Evolutionary conservation across 805 yeast species (phyloP).

Genomic region (Starmera dryadoides): DNA sequence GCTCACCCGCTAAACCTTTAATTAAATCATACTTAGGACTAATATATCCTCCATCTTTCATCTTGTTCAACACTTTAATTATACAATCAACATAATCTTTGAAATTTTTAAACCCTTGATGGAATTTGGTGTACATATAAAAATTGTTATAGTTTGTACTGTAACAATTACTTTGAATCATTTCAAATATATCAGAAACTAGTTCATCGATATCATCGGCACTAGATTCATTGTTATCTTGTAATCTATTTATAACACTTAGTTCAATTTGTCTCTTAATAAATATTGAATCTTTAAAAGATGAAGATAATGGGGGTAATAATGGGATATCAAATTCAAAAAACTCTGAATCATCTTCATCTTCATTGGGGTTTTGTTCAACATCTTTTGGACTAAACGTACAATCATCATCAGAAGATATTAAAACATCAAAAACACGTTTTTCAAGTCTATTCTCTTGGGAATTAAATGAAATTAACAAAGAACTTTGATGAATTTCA

Average conservation of each 20-base stretch:
- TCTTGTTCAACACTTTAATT: neutral
- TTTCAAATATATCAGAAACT: neutral
- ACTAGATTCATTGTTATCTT: neutral
- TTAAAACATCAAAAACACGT: neutral
- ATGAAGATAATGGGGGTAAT: conserved; percentile 26
- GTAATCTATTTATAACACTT: conserved; percentile 18
- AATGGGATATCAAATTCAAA: conserved; percentile 19
- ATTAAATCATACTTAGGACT: neutral
- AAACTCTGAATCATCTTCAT: neutral
- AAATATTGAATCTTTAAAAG: conserved; percentile 26
- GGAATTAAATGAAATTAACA: neutral
- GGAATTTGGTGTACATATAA: neutral
- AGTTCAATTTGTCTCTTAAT: conserved; percentile 30
- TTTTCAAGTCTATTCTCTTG: neutral
- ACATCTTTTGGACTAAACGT: neutral
- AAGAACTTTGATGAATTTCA: neutral
- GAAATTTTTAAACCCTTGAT: neutral
- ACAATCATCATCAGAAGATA: neutral
- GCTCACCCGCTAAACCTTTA: neutral
- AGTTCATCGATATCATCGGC: neutral
- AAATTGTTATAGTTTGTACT: neutral
- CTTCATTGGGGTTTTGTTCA: conserved; percentile 2
- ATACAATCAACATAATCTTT: neutral
- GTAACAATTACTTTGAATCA: neutral
- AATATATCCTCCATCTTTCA: neutral